A percentile compares a stretch with the other conserved stretches of the same genome.
These are phyloP conservation scores for Dactylellina parvicollis DNA, from an alignment of 2,329 filamentous ascomycete species.

Conservation along the genomic window DNA sequence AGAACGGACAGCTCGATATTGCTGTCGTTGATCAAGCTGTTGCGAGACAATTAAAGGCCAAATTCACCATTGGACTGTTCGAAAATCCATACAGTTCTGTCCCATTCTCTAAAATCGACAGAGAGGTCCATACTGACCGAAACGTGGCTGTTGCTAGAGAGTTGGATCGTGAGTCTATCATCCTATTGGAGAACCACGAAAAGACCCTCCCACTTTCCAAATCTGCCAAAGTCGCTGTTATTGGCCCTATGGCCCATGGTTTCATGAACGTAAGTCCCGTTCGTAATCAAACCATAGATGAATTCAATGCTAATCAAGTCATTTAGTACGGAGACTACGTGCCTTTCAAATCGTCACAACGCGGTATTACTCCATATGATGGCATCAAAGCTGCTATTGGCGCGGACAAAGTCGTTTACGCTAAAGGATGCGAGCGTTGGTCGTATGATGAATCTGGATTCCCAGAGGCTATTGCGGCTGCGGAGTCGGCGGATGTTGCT, in stretches of 20 bases:
- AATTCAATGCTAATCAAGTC: conserved; percentile 58
- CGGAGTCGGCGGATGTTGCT: conserved; percentile 74
- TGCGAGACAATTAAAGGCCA: conserved; percentile 71
- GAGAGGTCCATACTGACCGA: conserved; percentile 71
- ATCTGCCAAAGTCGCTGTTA: conserved; percentile 74
- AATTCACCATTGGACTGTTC: conserved; percentile 76
- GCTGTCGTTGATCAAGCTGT: conserved; percentile 73
- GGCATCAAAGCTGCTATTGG: conserved; percentile 72
- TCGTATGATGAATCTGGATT: conserved; percentile 76
- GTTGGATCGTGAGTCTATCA: conserved; percentile 72
- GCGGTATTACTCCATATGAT: conserved; percentile 75
- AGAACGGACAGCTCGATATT: conserved; percentile 70
- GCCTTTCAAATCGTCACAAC: conserved; percentile 71
- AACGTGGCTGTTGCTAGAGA: conserved; percentile 70
- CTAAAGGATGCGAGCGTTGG: conserved; percentile 77
- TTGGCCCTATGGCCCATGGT: conserved; percentile 78
- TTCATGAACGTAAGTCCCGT: conserved; percentile 71
- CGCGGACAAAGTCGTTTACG: conserved; percentile 69
- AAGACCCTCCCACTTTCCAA: conserved; percentile 64
- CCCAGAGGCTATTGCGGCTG: conserved; percentile 72
- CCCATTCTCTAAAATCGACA: conserved; percentile 66
- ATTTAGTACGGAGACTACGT: conserved; percentile 77
- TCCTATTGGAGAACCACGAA: conserved; percentile 70
- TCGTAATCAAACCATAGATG: conserved; percentile 57
- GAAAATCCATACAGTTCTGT: conserved; percentile 74